Base-by-base conservation (phyloP, 306 rosid species). In the Arachis hypogaea region DNA sequence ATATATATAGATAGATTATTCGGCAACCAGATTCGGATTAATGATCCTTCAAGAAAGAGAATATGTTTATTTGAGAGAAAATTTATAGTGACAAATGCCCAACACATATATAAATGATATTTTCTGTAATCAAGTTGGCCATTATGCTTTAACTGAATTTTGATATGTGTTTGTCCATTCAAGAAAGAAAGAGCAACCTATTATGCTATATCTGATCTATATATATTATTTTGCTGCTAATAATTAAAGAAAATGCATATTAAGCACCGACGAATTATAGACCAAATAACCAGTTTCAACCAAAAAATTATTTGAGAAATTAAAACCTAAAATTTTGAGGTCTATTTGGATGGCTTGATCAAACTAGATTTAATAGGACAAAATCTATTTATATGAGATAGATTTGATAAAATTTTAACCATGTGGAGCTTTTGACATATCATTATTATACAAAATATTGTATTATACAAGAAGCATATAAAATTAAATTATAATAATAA, bases 1-100 rank as follows among this genome's bases (percentile, higher is more conserved):
- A 18, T 45, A 12, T 2, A 64, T 43, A 64, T 8, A 64, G 36
- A 43, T 46, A 63, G 22, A 42, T 43, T 68, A 16, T 38, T 68
- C 41, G 63, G 62, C 50, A 14, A 14, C 61, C 6, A 7, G 5
- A 16, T 14, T 9, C 8, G 6, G 2, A 14, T n/a, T 68, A 45
- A 49, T 18, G 61, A 52, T 69, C 16, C 51, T 54, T 69, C 51
- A 54, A 38, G 73, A 54, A 52, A 69, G 51, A 69, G 63, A 54
- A 54, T 10, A 9, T 38, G 49, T 69, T 38, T 18, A 5, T n/a
- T 69, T 40, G 5, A 5, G 38, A 16, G 44, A 68, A 36, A 68
- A 68, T 2, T 68, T 30, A 38, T 52, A 68, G 36, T 51, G 73
- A 40, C 40, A 4, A 18, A 30, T 2, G 46, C 63, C 63, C 22